Evolutionary conservation across 371 early-diverging fungal genomes (phyloP).

Genomic region (Saksenaea oblongispora): DNA sequence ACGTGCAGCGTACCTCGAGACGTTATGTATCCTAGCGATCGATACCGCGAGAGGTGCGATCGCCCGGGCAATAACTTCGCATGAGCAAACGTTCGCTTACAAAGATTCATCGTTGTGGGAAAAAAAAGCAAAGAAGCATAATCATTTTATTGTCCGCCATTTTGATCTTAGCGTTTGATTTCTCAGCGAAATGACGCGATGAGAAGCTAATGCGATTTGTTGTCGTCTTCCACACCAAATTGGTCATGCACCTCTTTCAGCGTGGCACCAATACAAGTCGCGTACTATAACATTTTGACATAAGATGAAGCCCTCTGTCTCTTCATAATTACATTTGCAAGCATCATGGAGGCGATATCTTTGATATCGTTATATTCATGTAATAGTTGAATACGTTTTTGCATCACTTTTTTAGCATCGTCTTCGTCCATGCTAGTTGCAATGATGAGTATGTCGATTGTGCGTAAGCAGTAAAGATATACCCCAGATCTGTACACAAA

Average conservation of each 20-base stretch:
- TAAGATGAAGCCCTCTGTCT: neutral
- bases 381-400: conserved; percentile 13
- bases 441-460: neutral
- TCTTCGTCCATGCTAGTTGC: conserved; percentile 14
- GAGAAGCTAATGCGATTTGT: neutral
- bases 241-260: neutral
- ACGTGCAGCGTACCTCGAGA: neutral
- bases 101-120: neutral
- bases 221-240: neutral
- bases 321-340: conserved; percentile 11
- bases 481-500: neutral
- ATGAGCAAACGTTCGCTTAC: neutral
- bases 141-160: conserved; percentile 1
- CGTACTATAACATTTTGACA: neutral
- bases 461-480: neutral
- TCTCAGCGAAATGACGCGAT: conserved; percentile 5
- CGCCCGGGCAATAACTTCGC: neutral
- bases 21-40: neutral
- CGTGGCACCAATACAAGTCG: neutral
- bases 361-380: conserved; percentile 26
- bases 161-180: neutral
- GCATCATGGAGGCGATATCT: conserved; percentile 12
- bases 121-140: neutral
- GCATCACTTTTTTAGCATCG: conserved; percentile 4
- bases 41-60: neutral